phyloP scores from a whole-genome alignment of 371 early-diverging fungal species.

The Mucor circinelloides region DNA sequence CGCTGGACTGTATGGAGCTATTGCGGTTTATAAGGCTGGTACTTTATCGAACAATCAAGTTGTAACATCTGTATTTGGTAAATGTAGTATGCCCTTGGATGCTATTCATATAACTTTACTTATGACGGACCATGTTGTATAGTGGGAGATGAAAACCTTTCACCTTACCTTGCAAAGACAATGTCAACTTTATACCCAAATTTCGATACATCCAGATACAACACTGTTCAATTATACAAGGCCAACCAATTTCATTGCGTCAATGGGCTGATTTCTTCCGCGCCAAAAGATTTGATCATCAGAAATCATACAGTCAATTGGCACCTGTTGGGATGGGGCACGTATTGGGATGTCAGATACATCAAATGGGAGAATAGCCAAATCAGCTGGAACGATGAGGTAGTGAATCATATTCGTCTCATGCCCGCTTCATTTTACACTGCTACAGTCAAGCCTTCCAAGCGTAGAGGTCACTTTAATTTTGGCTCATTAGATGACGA shows the following conservation, averaged over 20 bases:
- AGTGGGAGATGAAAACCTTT: constrained; percentile 45
- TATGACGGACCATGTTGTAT: background rate
- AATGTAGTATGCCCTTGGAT: too few relatives aligned
- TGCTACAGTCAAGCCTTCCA: background rate
- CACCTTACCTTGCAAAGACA: constrained; percentile 37
- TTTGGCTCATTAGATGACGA: constrained; percentile 10
- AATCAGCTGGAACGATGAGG: constrained; percentile 9
- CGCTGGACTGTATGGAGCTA: constrained; percentile 52
- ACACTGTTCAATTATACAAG: background rate
- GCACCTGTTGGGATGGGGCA: constrained; percentile 52
- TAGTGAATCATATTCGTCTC: constrained; percentile 25
- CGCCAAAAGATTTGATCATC: constrained; percentile 31
- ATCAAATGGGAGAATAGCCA: constrained; percentile 36
- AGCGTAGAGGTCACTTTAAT: background rate
- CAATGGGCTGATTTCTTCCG: constrained; percentile 37
- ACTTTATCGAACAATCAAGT: constrained; percentile 31
- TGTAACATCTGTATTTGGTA: constrained; percentile 45
- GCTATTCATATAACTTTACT: background rate
- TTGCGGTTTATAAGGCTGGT: constrained; percentile 48
- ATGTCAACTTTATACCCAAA: constrained; percentile 17
- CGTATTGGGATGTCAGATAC: constrained; percentile 31
- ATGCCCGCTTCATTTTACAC: constrained; percentile 49
- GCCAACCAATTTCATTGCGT: constrained; percentile 35
- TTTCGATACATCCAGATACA: background rate
- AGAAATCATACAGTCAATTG: constrained; percentile 19